A percentile compares a stretch with the other conserved stretches of the same genome.
Conservation (phyloP, 768 basidiomycete species). For the Jaapia argillacea region DNA sequence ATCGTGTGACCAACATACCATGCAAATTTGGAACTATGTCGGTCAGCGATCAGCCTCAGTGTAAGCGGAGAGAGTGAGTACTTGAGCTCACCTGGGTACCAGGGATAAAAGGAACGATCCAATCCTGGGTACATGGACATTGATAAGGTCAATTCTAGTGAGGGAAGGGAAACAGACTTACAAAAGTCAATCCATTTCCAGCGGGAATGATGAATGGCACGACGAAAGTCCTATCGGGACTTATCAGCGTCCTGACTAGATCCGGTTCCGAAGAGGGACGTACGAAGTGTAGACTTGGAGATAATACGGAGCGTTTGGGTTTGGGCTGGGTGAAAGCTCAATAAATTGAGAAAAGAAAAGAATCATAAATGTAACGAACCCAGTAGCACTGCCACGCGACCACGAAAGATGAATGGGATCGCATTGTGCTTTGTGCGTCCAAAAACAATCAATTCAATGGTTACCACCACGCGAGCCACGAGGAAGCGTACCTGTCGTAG, state of each 20-base stretch:
- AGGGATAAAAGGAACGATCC: slow-evolving; percentile 47
- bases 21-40: slow-evolving; percentile 54
- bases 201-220: slow-evolving; percentile 43
- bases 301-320: slow-evolving; percentile 45
- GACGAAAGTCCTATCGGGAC: slow-evolving; percentile 28
- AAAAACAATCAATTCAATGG: background rate
- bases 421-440: slow-evolving; percentile 18
- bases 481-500: slow-evolving; percentile 17
- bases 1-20: slow-evolving; percentile 25
- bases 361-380: too few relatives aligned
- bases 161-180: slow-evolving; percentile 19
- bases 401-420: slow-evolving; percentile 20
- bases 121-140: slow-evolving; percentile 30
- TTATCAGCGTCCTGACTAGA: background rate
- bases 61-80: background rate
- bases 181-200: slow-evolving; percentile 35
- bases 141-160: background rate
- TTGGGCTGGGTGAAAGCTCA: slow-evolving; percentile 41
- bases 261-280: slow-evolving; percentile 13
- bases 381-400: slow-evolving; percentile 15
- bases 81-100: slow-evolving; percentile 36
- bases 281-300: slow-evolving; percentile 56
- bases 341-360: too few relatives aligned
- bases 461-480: background rate
- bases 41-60: slow-evolving; percentile 1